A percentile compares a stretch with the other conserved stretches of the same genome.
Conservation (phyloP, 202 grass and related monocot genomes). For the Cymbopogon flexuosus region DNA sequence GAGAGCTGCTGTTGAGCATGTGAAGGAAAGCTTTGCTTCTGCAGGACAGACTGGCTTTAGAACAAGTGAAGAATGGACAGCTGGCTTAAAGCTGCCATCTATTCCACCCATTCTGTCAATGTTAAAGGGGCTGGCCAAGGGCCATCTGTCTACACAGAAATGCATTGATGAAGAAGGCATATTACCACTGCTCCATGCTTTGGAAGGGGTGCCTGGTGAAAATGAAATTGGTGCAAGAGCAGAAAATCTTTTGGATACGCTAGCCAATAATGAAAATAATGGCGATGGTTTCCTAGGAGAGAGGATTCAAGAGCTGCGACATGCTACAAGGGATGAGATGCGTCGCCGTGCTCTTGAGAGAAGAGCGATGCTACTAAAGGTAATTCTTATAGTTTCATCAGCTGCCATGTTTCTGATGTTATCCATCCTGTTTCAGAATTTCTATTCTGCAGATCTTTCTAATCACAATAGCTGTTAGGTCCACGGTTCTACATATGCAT, state of each 20-base stretch:
- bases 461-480: background rate
- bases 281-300: conserved; percentile 79
- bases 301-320: conserved; percentile 74
- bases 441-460: conserved; percentile 22
- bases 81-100: conserved; percentile 73
- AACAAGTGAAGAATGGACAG: conserved; percentile 74
- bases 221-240: conserved; percentile 95
- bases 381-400: conserved; percentile 33
- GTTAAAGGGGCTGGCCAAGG: conserved; percentile 83
- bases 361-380: conserved; percentile 82
- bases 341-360: conserved; percentile 74
- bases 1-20: conserved; percentile 55
- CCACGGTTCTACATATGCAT: background rate
- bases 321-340: conserved; percentile 92
- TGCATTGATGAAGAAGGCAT: conserved; percentile 90
- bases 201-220: conserved; percentile 86
- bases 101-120: conserved; percentile 86
- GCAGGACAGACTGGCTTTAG: conserved; percentile 50
- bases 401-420: conserved; percentile 18
- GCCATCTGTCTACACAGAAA: conserved; percentile 85
- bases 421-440: background rate
- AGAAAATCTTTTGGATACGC: conserved; percentile 92
- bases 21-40: conserved; percentile 77
- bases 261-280: conserved; percentile 93
- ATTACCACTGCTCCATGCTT: conserved; percentile 81